Conservation (phyloP, 1,284 basidiomycete genomes). For the Ceratobasidium sp. region DNA sequence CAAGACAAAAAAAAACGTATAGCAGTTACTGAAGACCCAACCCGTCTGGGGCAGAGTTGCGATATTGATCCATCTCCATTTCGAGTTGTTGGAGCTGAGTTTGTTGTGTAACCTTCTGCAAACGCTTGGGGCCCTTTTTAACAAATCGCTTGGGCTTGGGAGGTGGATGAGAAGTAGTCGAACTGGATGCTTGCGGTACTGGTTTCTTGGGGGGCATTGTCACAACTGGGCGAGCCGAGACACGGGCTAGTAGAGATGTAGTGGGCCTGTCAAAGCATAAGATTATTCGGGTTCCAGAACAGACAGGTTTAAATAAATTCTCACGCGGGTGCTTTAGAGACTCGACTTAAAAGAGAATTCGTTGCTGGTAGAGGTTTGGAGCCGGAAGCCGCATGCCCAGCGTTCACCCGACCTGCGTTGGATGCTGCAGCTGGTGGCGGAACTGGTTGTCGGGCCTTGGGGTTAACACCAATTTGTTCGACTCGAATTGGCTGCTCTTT, state of each 20-base stretch:
- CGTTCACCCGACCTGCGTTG: not conserved
- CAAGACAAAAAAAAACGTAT: not conserved
- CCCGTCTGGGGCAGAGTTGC: slow-evolving; percentile 23
- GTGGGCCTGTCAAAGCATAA: not conserved
- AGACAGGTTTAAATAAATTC: not conserved
- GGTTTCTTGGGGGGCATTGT: slow-evolving; percentile 11
- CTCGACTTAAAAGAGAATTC: slow-evolving; percentile 27
- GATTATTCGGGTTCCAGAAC: not conserved
- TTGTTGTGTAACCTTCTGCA: slow-evolving; percentile 32
- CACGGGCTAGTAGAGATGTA: slow-evolving; percentile 21
- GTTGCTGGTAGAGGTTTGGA: not conserved
- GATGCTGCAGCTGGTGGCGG: not conserved
- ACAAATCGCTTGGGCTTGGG: slow-evolving; percentile 37
- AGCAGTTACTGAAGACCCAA: slow-evolving; percentile 21
- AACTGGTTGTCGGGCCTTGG: slow-evolving; percentile 18
- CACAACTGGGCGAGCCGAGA: slow-evolving; percentile 15
- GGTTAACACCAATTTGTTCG: slow-evolving; percentile 36
- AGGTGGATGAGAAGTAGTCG: slow-evolving; percentile 17
- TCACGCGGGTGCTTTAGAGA: slow-evolving; percentile 25
- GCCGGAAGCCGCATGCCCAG: not conserved
- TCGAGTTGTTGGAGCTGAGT: slow-evolving; percentile 35
- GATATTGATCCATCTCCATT: slow-evolving; percentile 38
- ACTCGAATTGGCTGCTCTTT: slow-evolving; percentile 41
- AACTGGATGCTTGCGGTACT: not conserved
- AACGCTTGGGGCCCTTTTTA: slow-evolving; percentile 38